Percentiles rank a stretch among this genome's conserved stretches.
Evolutionary conservation across 441 rosid genomes (phyloP).

Genomic region (Gossypium gossypioides): DNA sequence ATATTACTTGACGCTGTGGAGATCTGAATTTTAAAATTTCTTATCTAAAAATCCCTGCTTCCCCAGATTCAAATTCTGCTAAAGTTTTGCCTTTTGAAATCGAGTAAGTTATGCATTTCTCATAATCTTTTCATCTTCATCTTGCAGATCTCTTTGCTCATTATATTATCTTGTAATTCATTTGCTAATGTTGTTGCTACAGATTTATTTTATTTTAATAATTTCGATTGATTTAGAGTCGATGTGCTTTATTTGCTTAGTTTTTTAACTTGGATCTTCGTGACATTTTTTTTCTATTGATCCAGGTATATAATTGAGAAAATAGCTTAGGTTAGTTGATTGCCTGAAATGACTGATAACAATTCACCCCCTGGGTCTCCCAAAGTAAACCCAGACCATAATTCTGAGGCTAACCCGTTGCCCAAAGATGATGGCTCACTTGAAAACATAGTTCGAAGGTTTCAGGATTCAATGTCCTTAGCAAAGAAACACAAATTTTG

Average conservation of each 20-base stretch:
- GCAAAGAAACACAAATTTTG: slow-evolving; percentile 68
- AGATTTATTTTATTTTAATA: background rate
- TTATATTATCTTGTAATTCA: no score
- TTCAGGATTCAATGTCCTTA: slow-evolving; percentile 49
- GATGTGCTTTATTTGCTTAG: background rate
- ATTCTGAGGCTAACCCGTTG: slow-evolving; percentile 23
- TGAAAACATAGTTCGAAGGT: slow-evolving; percentile 44
- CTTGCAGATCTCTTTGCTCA: no score
- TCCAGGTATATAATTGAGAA: slow-evolving; percentile 1
- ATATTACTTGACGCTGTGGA: background rate
- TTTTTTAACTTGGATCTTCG: background rate
- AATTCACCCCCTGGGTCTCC: slow-evolving; percentile 43
- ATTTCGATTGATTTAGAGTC: background rate
- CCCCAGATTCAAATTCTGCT: slow-evolving; percentile 1
- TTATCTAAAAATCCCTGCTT: background rate
- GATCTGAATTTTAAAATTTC: background rate
- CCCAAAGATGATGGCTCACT: slow-evolving; percentile 43
- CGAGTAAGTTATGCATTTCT: no score
- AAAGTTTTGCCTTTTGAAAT: background rate
- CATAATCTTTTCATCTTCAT: no score
- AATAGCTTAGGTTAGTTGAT: background rate
- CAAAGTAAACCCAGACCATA: slow-evolving; percentile 39
- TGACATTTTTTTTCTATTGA: background rate
- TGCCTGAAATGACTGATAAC: slow-evolving; percentile 49
- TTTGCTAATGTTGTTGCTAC: no score